Conservation (phyloP, 129 eudicot species). For the Dittrichia graveolens region DNA sequence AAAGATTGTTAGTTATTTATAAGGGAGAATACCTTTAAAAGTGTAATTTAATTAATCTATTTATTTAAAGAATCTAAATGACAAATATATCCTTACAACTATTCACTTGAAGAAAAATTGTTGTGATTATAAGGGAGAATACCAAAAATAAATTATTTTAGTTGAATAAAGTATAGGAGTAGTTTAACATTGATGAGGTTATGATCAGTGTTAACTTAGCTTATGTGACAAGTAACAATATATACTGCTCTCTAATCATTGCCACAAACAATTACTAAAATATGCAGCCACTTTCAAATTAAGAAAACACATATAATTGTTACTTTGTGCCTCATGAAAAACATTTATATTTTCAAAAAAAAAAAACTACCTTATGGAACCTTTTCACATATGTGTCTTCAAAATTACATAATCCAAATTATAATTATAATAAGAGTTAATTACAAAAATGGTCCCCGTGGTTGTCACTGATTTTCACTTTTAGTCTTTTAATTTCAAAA, state of each 20-base stretch:
- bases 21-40: slow-evolving; percentile 12
- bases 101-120: neutral
- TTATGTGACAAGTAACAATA: slow-evolving; percentile 30
- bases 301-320: neutral
- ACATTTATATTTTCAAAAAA: no score
- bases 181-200: slow-evolving; percentile 13
- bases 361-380: no score
- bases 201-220: slow-evolving; percentile 20
- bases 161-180: slow-evolving; percentile 16
- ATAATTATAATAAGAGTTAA: no score
- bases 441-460: no score
- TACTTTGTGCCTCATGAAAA: no score
- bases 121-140: slow-evolving; percentile 11
- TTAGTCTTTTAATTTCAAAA: no score
- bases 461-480: no score
- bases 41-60: no score
- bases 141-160: slow-evolving; percentile 7
- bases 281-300: neutral
- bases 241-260: slow-evolving; percentile 12
- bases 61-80: no score
- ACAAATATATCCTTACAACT: no score
- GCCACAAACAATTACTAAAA: neutral
- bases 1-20: slow-evolving; percentile 3
- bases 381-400: no score
- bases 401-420: no score